phyloP scores from a whole-genome alignment of 768 basidiomycete species.

The Tricholoma sp. region DNA sequence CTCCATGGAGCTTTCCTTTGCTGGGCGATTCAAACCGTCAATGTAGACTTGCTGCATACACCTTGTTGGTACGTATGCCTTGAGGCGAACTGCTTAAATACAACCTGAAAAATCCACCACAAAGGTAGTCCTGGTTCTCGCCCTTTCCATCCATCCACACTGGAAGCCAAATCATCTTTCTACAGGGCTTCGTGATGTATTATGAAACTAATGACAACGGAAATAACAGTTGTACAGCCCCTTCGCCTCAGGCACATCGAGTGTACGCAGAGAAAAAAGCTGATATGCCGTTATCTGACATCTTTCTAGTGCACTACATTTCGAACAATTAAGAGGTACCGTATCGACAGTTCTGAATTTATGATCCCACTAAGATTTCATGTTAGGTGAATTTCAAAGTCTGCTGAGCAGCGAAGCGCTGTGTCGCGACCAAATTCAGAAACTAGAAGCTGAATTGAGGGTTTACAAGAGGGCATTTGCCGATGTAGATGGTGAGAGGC shows the following conservation, averaged over 20 bases:
- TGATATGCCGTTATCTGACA: not conserved
- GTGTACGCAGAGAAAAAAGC: slow-evolving; percentile 8
- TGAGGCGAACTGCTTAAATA: slow-evolving; percentile 6
- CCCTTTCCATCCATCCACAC: not conserved
- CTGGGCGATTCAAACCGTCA: not conserved
- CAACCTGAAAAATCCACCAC: not conserved
- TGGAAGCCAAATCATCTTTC: not conserved
- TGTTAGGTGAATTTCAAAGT: slow-evolving; percentile 33
- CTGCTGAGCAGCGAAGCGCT: slow-evolving; percentile 28
- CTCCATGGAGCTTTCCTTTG: not conserved
- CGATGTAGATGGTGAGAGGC: slow-evolving; percentile 30
- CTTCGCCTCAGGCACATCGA: slow-evolving; percentile 12
- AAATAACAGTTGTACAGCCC: slow-evolving; percentile 5
- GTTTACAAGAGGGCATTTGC: slow-evolving; percentile 40
- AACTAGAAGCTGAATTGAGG: slow-evolving; percentile 35
- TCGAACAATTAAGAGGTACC: slow-evolving; percentile 35
- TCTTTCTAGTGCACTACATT: slow-evolving; percentile 18
- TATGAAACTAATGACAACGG: slow-evolving; percentile 11
- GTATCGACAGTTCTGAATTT: not conserved
- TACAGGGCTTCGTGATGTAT: slow-evolving; percentile 7
- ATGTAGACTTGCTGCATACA: not conserved
- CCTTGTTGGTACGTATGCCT: slow-evolving; percentile 3
- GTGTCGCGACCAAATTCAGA: slow-evolving; percentile 25
- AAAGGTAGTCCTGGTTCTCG: not conserved
- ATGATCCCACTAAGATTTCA: not conserved